These are phyloP conservation scores for Neocallimastix lanati DNA, from an alignment of 192 early-diverging fungal species.

Conservation along the genomic window DNA sequence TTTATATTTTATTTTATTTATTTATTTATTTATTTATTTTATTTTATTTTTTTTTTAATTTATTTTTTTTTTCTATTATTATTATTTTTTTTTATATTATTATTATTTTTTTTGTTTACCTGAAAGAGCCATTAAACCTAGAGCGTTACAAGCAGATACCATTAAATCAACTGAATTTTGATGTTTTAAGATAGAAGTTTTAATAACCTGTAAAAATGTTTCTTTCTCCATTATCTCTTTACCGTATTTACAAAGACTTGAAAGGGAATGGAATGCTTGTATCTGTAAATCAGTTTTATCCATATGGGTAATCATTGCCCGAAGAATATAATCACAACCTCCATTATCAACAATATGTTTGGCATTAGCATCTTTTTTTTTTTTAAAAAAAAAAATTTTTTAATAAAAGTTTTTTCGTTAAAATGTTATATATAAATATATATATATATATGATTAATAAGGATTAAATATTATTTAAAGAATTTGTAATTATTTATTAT, in stretches of 20 bases:
- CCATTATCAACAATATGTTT: background rate
- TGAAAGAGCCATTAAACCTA: background rate
- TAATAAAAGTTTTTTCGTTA: too few relatives aligned
- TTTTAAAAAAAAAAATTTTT: too few relatives aligned
- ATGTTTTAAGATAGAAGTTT: background rate
- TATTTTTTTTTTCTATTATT: too few relatives aligned
- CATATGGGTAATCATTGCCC: background rate
- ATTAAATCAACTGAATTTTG: background rate
- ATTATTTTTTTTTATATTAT: too few relatives aligned
- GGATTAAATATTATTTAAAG: too few relatives aligned
- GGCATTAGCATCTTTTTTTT: background rate
- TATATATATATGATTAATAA: too few relatives aligned
- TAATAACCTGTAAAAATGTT: background rate
- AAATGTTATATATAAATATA: too few relatives aligned
- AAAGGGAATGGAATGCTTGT: background rate
- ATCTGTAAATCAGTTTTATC: background rate
- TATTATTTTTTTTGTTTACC: too few relatives aligned
- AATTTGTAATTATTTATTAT: too few relatives aligned
- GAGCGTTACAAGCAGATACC: background rate
- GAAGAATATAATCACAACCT: background rate
- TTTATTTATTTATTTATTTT: too few relatives aligned
- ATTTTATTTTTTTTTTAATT: too few relatives aligned
- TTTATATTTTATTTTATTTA: too few relatives aligned
- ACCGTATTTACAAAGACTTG: background rate
- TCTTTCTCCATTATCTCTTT: background rate